Evolutionary conservation across 306 rosid genomes (phyloP).

Genomic region (Cicer chorassanicum): DNA sequence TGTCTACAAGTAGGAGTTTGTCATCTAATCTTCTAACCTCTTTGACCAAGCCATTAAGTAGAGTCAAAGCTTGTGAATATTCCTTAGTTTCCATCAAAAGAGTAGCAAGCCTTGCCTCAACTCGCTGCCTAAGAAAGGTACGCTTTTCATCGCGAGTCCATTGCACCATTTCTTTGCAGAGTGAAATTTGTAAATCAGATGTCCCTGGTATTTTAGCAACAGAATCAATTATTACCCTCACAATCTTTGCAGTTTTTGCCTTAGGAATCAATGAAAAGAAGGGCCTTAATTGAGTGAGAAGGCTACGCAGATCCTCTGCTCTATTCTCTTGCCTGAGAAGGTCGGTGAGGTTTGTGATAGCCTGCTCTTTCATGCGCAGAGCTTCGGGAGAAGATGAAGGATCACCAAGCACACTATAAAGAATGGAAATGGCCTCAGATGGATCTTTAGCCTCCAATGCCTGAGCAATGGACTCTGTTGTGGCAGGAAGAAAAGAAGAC

Average conservation of each 20-base stretch:
- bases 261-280: slow-evolving; percentile 90
- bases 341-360: slow-evolving; percentile 74
- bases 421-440: slow-evolving; percentile 75
- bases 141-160: slow-evolving; percentile 95
- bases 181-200: slow-evolving; percentile 81
- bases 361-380: slow-evolving; percentile 82
- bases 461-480: slow-evolving; percentile 71
- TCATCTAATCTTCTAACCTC: slow-evolving; percentile 96
- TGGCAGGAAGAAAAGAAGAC: slow-evolving; percentile 80
- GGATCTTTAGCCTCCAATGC: slow-evolving; percentile 77
- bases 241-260: slow-evolving; percentile 95
- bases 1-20: slow-evolving; percentile 96
- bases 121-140: slow-evolving; percentile 88
- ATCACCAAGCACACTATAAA: slow-evolving; percentile 73
- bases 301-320: slow-evolving; percentile 88
- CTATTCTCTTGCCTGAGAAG: slow-evolving; percentile 83
- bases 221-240: slow-evolving; percentile 80
- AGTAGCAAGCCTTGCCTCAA: slow-evolving; percentile 94
- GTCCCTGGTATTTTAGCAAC: slow-evolving; percentile 91
- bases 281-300: slow-evolving; percentile 91
- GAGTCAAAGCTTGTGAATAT: slow-evolving; percentile 82
- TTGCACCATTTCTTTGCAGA: slow-evolving; percentile 94
- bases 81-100: slow-evolving; percentile 94
- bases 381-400: slow-evolving; percentile 88
- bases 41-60: slow-evolving; percentile 80